Percentiles rank a stretch among this genome's conserved stretches.
Evolutionary conservation across 495 filamentous ascomycete genomes (phyloP).

Genomic region (Bryoglossum gracile): DNA sequence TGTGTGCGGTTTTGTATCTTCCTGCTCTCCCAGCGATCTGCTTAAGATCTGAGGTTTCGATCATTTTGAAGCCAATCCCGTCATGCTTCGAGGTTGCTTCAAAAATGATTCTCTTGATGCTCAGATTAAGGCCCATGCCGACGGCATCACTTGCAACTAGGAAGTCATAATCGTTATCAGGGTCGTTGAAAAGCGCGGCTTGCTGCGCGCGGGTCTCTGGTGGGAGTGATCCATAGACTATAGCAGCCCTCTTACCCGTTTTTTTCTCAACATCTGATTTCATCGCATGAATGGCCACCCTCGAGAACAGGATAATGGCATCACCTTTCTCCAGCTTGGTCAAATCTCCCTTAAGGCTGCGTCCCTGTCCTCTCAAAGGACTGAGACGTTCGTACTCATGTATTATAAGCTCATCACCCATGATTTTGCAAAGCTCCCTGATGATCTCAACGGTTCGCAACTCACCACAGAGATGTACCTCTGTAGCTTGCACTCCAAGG

Average conservation of each 20-base stretch:
- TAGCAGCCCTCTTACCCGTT: conserved; percentile 75
- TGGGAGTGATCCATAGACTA: conserved; percentile 87
- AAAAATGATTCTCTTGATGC: conserved; percentile 87
- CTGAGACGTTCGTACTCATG: conserved; percentile 78
- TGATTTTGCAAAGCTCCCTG: conserved; percentile 63
- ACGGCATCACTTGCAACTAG: conserved; percentile 94
- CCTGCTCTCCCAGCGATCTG: conserved; percentile 95
- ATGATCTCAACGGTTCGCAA: conserved; percentile 74
- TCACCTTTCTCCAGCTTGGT: conserved; percentile 75
- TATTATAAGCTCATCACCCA: conserved; percentile 77
- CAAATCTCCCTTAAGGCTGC: conserved; percentile 56
- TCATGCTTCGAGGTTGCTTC: conserved; percentile 64
- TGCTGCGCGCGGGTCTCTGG: conserved; percentile 90
- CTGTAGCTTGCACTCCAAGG: conserved; percentile 74
- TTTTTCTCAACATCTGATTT: conserved; percentile 67
- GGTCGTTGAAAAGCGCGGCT: conserved; percentile 88
- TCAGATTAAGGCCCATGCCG: conserved; percentile 95
- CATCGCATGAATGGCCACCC: conserved; percentile 71
- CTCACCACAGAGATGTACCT: conserved; percentile 94
- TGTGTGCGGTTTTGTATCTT: conserved; percentile 66
- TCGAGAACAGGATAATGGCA: conserved; percentile 79
- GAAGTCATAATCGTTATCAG: conserved; percentile 88
- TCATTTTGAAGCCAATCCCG: conserved; percentile 38
- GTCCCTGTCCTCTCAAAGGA: conserved; percentile 55
- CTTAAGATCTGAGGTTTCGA: conserved; percentile 74